phyloP scores from a whole-genome alignment of 768 basidiomycete species.

The Coprinopsis marcescibilis region DNA sequence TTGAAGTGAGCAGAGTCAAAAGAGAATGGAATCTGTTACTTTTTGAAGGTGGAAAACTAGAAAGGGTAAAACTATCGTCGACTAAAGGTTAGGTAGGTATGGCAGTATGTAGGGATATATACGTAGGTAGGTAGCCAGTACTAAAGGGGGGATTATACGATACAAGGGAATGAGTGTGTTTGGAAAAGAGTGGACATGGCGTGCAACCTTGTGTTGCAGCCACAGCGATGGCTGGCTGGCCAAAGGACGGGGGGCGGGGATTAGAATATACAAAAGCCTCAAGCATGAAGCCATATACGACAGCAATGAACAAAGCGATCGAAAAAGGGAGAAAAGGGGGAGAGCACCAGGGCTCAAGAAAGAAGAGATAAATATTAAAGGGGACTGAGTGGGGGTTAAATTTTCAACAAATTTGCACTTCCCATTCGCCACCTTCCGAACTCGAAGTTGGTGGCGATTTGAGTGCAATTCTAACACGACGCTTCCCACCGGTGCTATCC shows the following conservation, averaged over 20 bases:
- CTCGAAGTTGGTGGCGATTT: slow-evolving; percentile 57
- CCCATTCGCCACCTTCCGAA: slow-evolving; percentile 69
- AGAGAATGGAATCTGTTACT: slow-evolving; percentile 5
- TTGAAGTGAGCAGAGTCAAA: slow-evolving; percentile 6
- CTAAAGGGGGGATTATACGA: background rate
- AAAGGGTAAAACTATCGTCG: slow-evolving; percentile 2
- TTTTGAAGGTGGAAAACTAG: slow-evolving; percentile 3
- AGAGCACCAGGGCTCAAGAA: slow-evolving; percentile 8
- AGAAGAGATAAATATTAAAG: slow-evolving; percentile 4
- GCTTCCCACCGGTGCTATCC: slow-evolving; percentile 34
- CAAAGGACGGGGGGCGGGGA: background rate
- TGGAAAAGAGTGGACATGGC: slow-evolving; percentile 13
- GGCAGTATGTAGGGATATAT: slow-evolving; percentile 7
- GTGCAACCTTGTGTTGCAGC: slow-evolving; percentile 2
- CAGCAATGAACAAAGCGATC: slow-evolving; percentile 10
- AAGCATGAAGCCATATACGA: slow-evolving; percentile 9
- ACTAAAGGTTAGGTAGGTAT: slow-evolving; percentile 11
- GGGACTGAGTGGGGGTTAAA: slow-evolving; percentile 11
- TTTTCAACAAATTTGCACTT: slow-evolving; percentile 62
- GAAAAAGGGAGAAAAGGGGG: slow-evolving; percentile 2
- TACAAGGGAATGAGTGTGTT: slow-evolving; percentile 7
- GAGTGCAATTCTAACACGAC: slow-evolving; percentile 61
- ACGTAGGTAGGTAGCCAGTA: slow-evolving; percentile 6
- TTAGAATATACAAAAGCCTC: slow-evolving; percentile 10
- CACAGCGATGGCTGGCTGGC: slow-evolving; percentile 7